Evolutionary conservation across 352 stramenopile species (phyloP), one percentile per base, ranked within the genome.

Genomic region (Phytophthora agathidicida): DNA sequence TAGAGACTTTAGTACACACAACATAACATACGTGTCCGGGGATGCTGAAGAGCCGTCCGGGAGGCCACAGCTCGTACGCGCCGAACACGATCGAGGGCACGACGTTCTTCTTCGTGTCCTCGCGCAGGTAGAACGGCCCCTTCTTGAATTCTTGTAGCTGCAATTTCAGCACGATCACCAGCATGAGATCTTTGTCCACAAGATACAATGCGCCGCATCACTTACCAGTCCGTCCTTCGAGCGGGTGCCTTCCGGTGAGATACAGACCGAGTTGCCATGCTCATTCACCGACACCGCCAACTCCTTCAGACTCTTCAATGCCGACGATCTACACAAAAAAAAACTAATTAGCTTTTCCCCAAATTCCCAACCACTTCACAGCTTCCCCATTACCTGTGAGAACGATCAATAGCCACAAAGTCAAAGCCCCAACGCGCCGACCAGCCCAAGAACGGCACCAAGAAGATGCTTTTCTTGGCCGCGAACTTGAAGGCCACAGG

Each of bases 91-190:
- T 71, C 4, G 79, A 77, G 7, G 86, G 86, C 19, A 92, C 63
- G 2, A 94, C 79, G 43, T 89, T 87, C 76, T 91, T 92, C 51
- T 89, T 88, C 31, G 80, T 92, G 51, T 93, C 83, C 19, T 92
- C 82, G 22, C 81, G 80, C 48, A 94, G 53, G 55, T 94, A 93
- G 61, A 94, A 94, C 22, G 86, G 86, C 1, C 86, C 86, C 51
- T 94, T 94, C 68, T 94, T 94, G 62, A 94, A 94, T 37, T 92
- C 82, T 73, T 92, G 81, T 23, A 94, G 66, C 80, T 91, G 48
- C n/a, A 60, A 24, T 59, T 11, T 13, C 6, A 10, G 13, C 3
- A 61, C n/a, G 28, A 50, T 20, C 17, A 41, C n/a, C 7, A 31
- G 22, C 19, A 36, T 26, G 22, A 19, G 4, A 28, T 22, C 19